Evolutionary conservation across 495 filamentous ascomycete genomes (phyloP).

Genomic region (Trichoderma gamsii): DNA sequence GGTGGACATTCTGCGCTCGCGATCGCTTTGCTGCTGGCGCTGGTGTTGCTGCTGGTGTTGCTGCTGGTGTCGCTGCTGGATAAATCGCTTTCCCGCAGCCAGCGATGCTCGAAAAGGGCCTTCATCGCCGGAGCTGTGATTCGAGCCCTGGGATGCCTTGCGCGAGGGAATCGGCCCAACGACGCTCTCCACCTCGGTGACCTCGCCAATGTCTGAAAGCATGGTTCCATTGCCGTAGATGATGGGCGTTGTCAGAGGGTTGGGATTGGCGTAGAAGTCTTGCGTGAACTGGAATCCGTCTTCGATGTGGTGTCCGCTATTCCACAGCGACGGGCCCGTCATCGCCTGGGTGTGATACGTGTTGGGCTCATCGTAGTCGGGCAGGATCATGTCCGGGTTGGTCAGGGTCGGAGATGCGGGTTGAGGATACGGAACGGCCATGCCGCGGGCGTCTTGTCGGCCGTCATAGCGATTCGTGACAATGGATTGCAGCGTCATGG

Average conservation of each 20-base stretch:
- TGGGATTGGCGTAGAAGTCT: slow-evolving; percentile 9
- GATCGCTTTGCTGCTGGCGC: not conserved
- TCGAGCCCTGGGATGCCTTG: not conserved
- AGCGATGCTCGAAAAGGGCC: not conserved
- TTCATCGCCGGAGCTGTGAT: slow-evolving; percentile 5
- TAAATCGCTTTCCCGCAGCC: not conserved
- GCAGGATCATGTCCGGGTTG: slow-evolving; percentile 93
- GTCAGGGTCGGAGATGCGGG: slow-evolving; percentile 76
- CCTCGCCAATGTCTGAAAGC: slow-evolving; percentile 71
- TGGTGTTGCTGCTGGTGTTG: not conserved
- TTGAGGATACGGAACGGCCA: slow-evolving; percentile 8
- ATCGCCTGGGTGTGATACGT: slow-evolving; percentile 24
- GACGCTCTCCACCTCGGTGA: slow-evolving; percentile 54
- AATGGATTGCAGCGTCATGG: slow-evolving; percentile 5
- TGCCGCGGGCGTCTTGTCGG: slow-evolving; percentile 9
- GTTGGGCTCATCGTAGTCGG: slow-evolving; percentile 47
- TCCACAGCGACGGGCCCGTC: slow-evolving; percentile 41
- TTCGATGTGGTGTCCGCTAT: slow-evolving; percentile 29
- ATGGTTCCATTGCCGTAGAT: slow-evolving; percentile 57
- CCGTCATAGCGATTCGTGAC: slow-evolving; percentile 4
- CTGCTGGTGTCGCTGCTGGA: slow-evolving; percentile 9
- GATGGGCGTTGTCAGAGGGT: slow-evolving; percentile 47
- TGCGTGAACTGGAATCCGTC: slow-evolving; percentile 1
- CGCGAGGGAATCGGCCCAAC: slow-evolving; percentile 28
- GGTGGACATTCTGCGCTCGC: slow-evolving; percentile 37